Conservation (phyloP, 495 filamentous ascomycete genomes). For the Neurospora africana region DNA sequence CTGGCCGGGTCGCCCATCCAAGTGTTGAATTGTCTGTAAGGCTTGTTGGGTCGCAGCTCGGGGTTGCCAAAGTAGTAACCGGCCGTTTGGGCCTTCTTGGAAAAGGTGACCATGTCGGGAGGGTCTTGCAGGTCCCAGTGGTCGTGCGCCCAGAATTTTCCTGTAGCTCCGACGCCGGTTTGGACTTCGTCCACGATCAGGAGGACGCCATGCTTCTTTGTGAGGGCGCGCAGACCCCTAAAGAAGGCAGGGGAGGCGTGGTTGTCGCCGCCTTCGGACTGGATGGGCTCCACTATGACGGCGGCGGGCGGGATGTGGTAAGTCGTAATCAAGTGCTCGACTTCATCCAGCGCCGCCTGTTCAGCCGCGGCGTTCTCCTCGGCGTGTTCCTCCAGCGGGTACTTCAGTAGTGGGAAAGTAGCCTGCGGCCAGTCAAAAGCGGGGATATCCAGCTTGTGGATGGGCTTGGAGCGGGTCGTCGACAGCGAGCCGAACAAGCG, state of each 20-base stretch:
- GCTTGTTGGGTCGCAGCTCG: slow-evolving; percentile 86
- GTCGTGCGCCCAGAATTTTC: slow-evolving; percentile 98
- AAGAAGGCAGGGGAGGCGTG: slow-evolving; percentile 93
- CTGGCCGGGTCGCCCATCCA: slow-evolving; percentile 98
- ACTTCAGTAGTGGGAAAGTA: slow-evolving; percentile 79
- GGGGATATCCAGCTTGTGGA: slow-evolving; percentile 98
- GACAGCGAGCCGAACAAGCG: slow-evolving; percentile 86
- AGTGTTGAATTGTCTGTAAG: slow-evolving; percentile 99
- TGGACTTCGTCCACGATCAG: slow-evolving; percentile 98
- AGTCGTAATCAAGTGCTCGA: slow-evolving; percentile 74
- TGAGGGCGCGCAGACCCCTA: slow-evolving; percentile 73
- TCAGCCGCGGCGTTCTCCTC: slow-evolving; percentile 79
- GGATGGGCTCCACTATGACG: slow-evolving; percentile 88
- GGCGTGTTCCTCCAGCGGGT: slow-evolving; percentile 76
- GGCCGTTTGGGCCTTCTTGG: slow-evolving; percentile 96
- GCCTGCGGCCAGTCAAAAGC: slow-evolving; percentile 98
- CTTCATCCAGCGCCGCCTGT: slow-evolving; percentile 74
- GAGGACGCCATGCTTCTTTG: slow-evolving; percentile 74
- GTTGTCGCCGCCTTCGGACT: slow-evolving; percentile 98
- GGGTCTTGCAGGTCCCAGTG: slow-evolving; percentile 82
- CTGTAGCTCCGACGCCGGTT: slow-evolving; percentile 90
- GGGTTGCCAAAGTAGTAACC: slow-evolving; percentile 93
- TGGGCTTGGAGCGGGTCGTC: slow-evolving; percentile 90
- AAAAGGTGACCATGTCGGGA: slow-evolving; percentile 98
- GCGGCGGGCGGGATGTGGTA: slow-evolving; percentile 83